These are phyloP conservation scores for Senna siamea DNA, from an alignment of 306 rosid species.

Conservation along the genomic window DNA sequence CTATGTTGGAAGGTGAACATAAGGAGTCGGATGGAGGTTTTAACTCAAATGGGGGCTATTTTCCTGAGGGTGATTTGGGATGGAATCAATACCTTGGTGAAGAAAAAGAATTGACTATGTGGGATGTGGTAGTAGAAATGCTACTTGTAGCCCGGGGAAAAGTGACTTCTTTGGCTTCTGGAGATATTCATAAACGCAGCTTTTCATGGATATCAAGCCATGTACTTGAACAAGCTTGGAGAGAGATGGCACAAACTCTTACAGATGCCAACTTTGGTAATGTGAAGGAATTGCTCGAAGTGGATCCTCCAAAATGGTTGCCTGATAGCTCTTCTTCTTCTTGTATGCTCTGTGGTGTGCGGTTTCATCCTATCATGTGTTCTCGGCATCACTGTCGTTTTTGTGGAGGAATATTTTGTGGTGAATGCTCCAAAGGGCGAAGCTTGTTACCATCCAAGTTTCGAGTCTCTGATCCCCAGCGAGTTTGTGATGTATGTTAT, in stretches of 20 bases:
- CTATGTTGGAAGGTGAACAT: constrained; percentile 82
- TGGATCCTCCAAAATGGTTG: constrained; percentile 96
- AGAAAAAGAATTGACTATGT: constrained; percentile 92
- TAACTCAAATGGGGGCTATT: constrained; percentile 73
- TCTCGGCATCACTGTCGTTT: constrained; percentile 96
- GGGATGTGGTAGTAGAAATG: constrained; percentile 96
- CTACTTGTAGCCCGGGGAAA: constrained; percentile 84
- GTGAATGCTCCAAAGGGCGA: constrained; percentile 88
- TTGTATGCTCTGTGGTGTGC: constrained; percentile 93
- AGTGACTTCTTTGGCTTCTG: constrained; percentile 70
- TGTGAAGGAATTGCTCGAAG: constrained; percentile 72
- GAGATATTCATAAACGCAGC: constrained; percentile 48
- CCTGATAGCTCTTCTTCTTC: constrained; percentile 87
- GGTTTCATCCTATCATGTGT: constrained; percentile 95
- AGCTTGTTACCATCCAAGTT: constrained; percentile 85
- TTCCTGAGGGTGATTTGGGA: constrained; percentile 87
- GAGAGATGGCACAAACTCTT: constrained; percentile 89
- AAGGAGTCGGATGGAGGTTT: constrained; percentile 75
- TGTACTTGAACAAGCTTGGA: constrained; percentile 91
- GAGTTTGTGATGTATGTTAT: constrained; percentile 93
- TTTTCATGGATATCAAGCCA: constrained; percentile 69
- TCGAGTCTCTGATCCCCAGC: constrained; percentile 78
- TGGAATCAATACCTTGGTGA: constrained; percentile 74
- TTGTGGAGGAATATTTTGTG: constrained; percentile 97
- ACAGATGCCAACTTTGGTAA: constrained; percentile 72